Conservation (phyloP, 345 rosid genomes). For the Pugionium dolabratum region DNA sequence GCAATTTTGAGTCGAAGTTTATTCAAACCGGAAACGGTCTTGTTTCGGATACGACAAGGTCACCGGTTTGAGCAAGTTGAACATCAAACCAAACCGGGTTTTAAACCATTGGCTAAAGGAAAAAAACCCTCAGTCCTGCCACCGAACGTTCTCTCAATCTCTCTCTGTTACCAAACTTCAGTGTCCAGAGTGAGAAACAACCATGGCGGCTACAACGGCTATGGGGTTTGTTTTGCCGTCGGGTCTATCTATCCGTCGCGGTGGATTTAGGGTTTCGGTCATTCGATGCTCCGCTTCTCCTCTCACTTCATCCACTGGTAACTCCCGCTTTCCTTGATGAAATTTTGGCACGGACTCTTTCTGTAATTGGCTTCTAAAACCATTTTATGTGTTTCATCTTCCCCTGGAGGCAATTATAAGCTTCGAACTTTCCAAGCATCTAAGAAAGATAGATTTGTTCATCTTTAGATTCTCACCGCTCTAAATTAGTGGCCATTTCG, state of each 20-base stretch:
- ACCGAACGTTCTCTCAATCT: not conserved
- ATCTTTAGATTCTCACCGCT: not conserved
- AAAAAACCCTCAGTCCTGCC: constrained; percentile 8
- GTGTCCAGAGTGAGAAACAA: not conserved
- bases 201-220: constrained; percentile 42
- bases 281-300: constrained; percentile 59
- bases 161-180: not conserved
- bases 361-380: not conserved
- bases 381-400: not conserved
- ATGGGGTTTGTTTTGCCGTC: constrained; percentile 28
- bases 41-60: not conserved
- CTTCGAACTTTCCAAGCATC: not conserved
- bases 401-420: not conserved
- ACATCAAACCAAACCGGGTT: constrained; percentile 12
- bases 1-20: too few relatives aligned
- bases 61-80: not conserved
- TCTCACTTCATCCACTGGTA: constrained; percentile 53
- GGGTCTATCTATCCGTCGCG: constrained; percentile 32
- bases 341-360: not conserved
- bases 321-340: not conserved
- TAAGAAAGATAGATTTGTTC: not conserved
- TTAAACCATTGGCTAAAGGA: not conserved
- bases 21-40: not conserved
- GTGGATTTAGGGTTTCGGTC: constrained; percentile 41
- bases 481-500: not conserved